Evolutionary conservation across 2,329 filamentous ascomycete species (phyloP).

Genomic region (Alternaria brassicicola): DNA sequence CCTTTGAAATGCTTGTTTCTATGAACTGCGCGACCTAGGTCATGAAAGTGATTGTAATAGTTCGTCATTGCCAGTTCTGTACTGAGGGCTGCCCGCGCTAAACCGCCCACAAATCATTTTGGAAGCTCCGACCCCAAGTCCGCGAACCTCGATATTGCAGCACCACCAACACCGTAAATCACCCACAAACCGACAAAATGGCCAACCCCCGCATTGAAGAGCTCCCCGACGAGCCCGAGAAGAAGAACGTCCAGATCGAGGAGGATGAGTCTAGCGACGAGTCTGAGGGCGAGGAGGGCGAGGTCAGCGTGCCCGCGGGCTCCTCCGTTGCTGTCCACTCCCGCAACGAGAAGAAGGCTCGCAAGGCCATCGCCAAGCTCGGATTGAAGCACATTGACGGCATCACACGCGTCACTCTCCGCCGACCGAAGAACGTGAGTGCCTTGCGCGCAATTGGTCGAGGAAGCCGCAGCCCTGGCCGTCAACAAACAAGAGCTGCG

Average conservation of each 20-base stretch:
- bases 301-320: slow-evolving; percentile 76
- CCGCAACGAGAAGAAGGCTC: slow-evolving; percentile 99
- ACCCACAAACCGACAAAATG: slow-evolving; percentile 68
- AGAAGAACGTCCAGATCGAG: slow-evolving; percentile 78
- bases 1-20: slow-evolving; percentile 18
- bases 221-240: slow-evolving; percentile 83
- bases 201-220: slow-evolving; percentile 98
- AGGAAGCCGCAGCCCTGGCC: slow-evolving; percentile 13
- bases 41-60: not conserved
- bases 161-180: slow-evolving; percentile 22
- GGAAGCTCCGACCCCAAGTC: slow-evolving; percentile 23
- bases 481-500: slow-evolving; percentile 6
- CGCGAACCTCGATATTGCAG: slow-evolving; percentile 18
- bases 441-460: slow-evolving; percentile 23
- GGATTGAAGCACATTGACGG: slow-evolving; percentile 94
- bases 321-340: slow-evolving; percentile 92
- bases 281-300: slow-evolving; percentile 75
- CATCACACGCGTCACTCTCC: slow-evolving; percentile 97
- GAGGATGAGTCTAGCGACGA: slow-evolving; percentile 74
- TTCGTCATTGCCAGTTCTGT: slow-evolving; percentile 13
- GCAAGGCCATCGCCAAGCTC: slow-evolving; percentile 98
- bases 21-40: slow-evolving; percentile 1
- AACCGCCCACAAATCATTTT: slow-evolving; percentile 37
- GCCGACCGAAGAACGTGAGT: slow-evolving; percentile 98
- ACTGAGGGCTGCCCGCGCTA: slow-evolving; percentile 30